phyloP scores from a whole-genome alignment of 2,329 filamentous ascomycete species.

The Exophiala lecanii-corni region DNA sequence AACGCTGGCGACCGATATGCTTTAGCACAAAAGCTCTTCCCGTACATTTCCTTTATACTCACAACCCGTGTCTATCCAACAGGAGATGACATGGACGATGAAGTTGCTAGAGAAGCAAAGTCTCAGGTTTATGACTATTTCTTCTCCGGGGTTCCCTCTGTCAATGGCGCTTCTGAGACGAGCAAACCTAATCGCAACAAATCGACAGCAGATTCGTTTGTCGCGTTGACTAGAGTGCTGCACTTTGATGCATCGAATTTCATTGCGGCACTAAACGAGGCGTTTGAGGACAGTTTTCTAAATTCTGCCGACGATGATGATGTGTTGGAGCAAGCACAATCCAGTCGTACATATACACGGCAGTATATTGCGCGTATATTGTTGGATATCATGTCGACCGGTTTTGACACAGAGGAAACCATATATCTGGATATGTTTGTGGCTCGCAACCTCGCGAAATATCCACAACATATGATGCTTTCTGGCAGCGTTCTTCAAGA shows the following conservation, averaged over 20 bases:
- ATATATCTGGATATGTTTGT: conserved; percentile 99
- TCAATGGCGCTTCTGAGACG: conserved; percentile 38
- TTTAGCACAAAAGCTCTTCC: conserved; percentile 78
- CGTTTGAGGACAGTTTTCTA: conserved; percentile 90
- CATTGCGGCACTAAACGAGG: conserved; percentile 91
- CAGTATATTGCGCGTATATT: conserved; percentile 91
- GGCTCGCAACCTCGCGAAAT: conserved; percentile 91
- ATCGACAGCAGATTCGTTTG: conserved; percentile 65
- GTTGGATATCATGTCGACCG: conserved; percentile 78
- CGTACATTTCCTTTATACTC: conserved; percentile 86
- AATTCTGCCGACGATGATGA: conserved; percentile 51
- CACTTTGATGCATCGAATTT: conserved; percentile 89
- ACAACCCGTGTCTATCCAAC: conserved; percentile 91
- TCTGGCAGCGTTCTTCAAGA: conserved; percentile 79
- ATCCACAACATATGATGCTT: conserved; percentile 88
- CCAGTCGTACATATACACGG: conserved; percentile 47
- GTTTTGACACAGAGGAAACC: conserved; percentile 73
- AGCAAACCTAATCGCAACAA: conserved; percentile 1
- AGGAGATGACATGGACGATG: conserved; percentile 67
- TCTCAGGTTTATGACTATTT: conserved; percentile 87
- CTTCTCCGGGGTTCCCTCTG: conserved; percentile 67
- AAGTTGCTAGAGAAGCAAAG: conserved; percentile 71
- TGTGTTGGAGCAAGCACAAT: conserved; percentile 47
- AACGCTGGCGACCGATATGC: conserved; percentile 32
- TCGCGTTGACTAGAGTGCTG: conserved; percentile 77